Evolutionary conservation across 2,329 filamentous ascomycete species (phyloP), one percentile per base, ranked within the genome.

Genomic region (Dactylellina cionopaga): DNA sequence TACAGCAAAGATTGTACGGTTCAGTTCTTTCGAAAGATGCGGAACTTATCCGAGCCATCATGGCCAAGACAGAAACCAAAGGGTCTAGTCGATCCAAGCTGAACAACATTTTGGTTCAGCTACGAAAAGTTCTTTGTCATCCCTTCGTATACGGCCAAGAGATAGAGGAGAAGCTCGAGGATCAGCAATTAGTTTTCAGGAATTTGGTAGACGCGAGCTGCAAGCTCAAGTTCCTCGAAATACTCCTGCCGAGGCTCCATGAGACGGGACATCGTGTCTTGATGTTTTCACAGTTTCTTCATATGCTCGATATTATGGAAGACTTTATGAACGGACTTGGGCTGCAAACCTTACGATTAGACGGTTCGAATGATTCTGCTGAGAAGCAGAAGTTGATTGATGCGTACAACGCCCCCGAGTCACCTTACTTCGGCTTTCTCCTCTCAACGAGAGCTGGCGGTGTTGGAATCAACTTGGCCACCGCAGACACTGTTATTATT

Each of bases 401-500:
- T 79, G 89, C 89, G 5, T 99, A 91, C 83, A 99, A 99, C 78
- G 91, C 89, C 0, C 90, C 92, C 0, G 85, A 90, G 59, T 98
- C 94, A 0, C 82, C 86, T 0, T 83, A 96, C 0, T 99, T 98
- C 79, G 92, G 90, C 0, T 98, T 99, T 80, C 81, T 99, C 15
- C 84, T 99, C 0, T 98, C 94, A 0, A 99, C 96, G 2, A 89
- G 95, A 74, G 93, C 96, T 15, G 95, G 95, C 59, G 95, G 96
- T 77, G 94, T 99, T 0, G 96, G 95, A 13, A 99, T 99, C 83
- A 99, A 99, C 78, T 85, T 99, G 62, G 95, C 95, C 0, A 96
- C 93, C 5, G 95, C 95, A 1, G 95, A 99, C 78, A 99, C 95
- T 0, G 96, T 99, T 73, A 97, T 99, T 75, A 97, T 99, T 75